Conservation (phyloP, 208 protist species). For the Acanthamoeba rhysodes region DNA sequence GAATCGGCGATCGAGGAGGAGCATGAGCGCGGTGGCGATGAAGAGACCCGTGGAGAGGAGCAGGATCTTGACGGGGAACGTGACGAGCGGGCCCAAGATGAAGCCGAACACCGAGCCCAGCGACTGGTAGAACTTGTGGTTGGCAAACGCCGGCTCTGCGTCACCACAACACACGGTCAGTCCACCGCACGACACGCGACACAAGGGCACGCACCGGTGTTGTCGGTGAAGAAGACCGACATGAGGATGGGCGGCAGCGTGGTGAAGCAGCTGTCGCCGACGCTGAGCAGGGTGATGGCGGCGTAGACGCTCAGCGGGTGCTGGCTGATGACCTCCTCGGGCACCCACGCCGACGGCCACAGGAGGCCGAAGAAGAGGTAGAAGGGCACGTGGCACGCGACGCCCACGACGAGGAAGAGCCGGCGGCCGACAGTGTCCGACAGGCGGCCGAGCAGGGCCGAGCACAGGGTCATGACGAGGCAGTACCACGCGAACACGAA, state of each 20-base stretch:
- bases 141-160: slow-evolving; percentile 50
- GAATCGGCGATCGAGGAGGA: neutral
- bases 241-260: slow-evolving; percentile 38
- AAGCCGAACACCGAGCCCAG: slow-evolving; percentile 33
- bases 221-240: slow-evolving; percentile 55
- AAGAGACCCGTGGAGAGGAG: neutral
- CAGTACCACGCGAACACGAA: slow-evolving; percentile 37
- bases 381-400: slow-evolving; percentile 37
- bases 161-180: too few species aligned
- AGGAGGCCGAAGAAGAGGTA: slow-evolving; percentile 50
- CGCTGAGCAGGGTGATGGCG: slow-evolving; percentile 1
- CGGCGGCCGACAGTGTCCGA: neutral
- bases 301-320: slow-evolving; percentile 30
- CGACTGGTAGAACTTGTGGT: slow-evolving; percentile 58
- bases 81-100: slow-evolving; percentile 22
- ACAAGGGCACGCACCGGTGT: neutral
- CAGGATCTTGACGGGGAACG: neutral
- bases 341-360: neutral
- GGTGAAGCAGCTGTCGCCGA: slow-evolving; percentile 61
- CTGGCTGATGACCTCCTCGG: slow-evolving; percentile 20
- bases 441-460: slow-evolving; percentile 3
- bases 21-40: neutral
- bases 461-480: slow-evolving; percentile 6
- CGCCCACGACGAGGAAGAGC: neutral
- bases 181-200: too few species aligned